Evolutionary conservation across 805 yeast genomes (phyloP), one percentile per base, ranked within the genome.

Genomic region (Pachysolen tannophilus): DNA sequence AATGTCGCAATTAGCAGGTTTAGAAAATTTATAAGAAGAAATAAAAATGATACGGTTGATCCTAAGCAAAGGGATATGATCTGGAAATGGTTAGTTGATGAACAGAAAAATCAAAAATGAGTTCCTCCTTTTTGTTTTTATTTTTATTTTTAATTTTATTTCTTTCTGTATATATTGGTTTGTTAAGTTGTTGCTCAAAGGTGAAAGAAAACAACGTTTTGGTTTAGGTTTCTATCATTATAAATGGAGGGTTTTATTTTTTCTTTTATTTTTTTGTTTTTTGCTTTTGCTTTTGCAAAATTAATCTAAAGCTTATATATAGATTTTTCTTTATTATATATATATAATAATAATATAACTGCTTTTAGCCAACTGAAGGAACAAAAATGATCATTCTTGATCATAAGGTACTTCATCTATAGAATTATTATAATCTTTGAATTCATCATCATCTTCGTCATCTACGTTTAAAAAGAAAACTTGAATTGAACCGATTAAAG

Each of bases 21-120:
- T n/a, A 39, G 37, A 24, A 20, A 35, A 20, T 34, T 41, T 20
- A 20, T 31, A 20, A 34, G 32, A 11, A 43, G 43, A 18, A 35
- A 39, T 16, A n/a, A n/a, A n/a, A 26, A 33, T 5, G 42, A 43
- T 24, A 42, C 47, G 15, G 41, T 47, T 24, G 55, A 56, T 28
- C 60, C 52, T 6, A 43, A 40, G 9, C 48, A 67, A 30, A 52
- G 72, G 41, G 75, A 70, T 29, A 51, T 69, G 37, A 65, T 69
- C 4, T 71, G 78, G 78, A 69, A 66, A 40, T 72, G 79, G 79
- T 52, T 72, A 20, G 61, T 67, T 7, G 65, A 68, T 25, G 73
- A 67, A 38, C 63, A 65, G 34, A 41, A 45, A 6, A 20, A 26
- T 23, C 20, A 28, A 19, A 25, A 33, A 19, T 16, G 32, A 41